Base-by-base conservation (phyloP, 129 eudicot genomes). In the Arctium minus region DNA sequence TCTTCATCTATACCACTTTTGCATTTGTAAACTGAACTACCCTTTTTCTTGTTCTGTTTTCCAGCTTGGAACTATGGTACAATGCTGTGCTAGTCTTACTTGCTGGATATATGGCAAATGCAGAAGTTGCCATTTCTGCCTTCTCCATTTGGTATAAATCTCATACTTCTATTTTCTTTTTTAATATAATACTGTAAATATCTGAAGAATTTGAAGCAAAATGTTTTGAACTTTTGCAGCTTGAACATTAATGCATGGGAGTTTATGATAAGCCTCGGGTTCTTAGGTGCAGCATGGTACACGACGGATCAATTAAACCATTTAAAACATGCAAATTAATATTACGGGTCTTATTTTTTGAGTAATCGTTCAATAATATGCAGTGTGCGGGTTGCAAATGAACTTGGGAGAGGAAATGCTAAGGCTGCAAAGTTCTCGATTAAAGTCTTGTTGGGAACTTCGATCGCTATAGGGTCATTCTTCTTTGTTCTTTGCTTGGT, bases 371-470 rank as follows among this genome's bases (percentile, higher is more conserved):
- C 4, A 0, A 71, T 38, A 68, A 33, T 81, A 22, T 79, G 18
- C 60, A 95, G 99, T 72, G 99, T 96, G 10, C 86, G 99, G 62
- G 85, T 96, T 89, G 90, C 99, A 71, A 93, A 96, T 88, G 97
- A 96, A 75, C 94, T 96, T 5, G 99, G 99, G 38, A 89, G 88
- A 83, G 99, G 99, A 60, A 88, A 93, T 79, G 95, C 92, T 18
- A 86, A 96, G 70, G 97, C 93, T 64, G 92, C 88, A 35, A 93
- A 87, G 75, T 96, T 96, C 80, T 85, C 99, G 0, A 91, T 93
- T 70, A 89, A 90, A 87, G 97, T 96, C 56, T 82, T 96, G 42
- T 40, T 96, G 31, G 86, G 82, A 32, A 92, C 97, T 76, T 93
- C 99, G 1, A 32, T 93, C 73, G 38, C 72, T 15, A 89, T 93